Evolutionary conservation across 257 asterid genomes (phyloP), one percentile per base, ranked within the genome.

Genomic region (Cynanchum wilfordii): DNA sequence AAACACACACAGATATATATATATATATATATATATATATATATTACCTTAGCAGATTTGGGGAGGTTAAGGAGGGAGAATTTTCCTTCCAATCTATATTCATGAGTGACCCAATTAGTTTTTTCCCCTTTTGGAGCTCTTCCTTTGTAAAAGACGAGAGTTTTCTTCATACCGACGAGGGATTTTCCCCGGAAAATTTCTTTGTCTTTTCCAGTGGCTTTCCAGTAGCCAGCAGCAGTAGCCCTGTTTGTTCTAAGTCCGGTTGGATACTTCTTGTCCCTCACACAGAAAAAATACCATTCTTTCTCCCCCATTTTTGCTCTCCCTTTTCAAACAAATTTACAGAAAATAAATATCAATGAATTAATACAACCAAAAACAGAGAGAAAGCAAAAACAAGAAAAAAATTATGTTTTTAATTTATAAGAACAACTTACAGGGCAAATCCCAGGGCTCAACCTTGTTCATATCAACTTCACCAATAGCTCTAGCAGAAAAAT

Each of bases 71-170:
- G 66, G 54, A 75, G 77, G 40, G 83, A 77, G 69, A 79, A 80
- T 68, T 81, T 83, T 10, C 96, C 96, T n/a, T 91, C 94, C 24
- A 89, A 69, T 79, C 97, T 82, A 72, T 78, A 91, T 25, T 91
- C 97, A 78, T 91, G 97, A 66, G 72, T 72, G 30, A 91, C 95
- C 97, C 97, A 89, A 78, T 87, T 87, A 6, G 90, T 78, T 66
- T 88, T 89, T 45, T 78, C 86, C 7, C 97, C 97, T 78, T 82
- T 89, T 0, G 97, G 96, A 9, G 97, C 97, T 79, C 97, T 89
- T 5, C 97, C 97, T 38, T 50, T 64, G 85, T 91, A 91, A 69
- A 91, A 91, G 73, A 91, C 97, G 29, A 91, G 75, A 33, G 96
- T 89, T 75, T 91, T 91, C 78, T 88, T 91, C 96, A 84, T 88